Evolutionary conservation across 2,329 filamentous ascomycete species (phyloP), one percentile per base, ranked within the genome.

Genomic region (Zymoseptoria pseudotritici): DNA sequence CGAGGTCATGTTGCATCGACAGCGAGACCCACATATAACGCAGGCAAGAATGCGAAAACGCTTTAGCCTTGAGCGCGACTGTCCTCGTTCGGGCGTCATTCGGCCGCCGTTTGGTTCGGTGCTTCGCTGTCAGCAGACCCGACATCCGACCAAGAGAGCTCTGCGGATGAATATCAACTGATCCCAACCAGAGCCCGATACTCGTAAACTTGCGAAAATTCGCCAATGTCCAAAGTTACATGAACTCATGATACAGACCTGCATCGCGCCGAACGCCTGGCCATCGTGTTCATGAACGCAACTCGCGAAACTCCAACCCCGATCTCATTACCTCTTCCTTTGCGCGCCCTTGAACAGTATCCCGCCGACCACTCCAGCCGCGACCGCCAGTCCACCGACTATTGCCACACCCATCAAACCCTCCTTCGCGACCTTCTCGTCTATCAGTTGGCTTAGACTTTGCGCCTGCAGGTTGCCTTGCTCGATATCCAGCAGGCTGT

Each of bases 371-470:
- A 97, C 86, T n/a, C 93, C 94, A 2, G 92, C 94, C 2, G 90
- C 93, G 63, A 97, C 87, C 57, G 93, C 92, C 58, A 97, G 84
- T 31, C 94, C 93, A 63, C 93, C 93, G 51, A 97, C 85, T 73
- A 99, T 97, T 51, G 94, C 94, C 59, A 96, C 91, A 52, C 94
- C 94, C 79, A 97, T 83, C 63, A 99, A 76, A 0, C 94, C 94
- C 77, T 99, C 94, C 79, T 88, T 95, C 58, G 91, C 89, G 62
- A 99, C 94, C 79, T 92, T 95, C 72, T 97, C 93, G 75, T 99
- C 93, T 70, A 99, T 96, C 73, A 97, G 79, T 53, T 86, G 83
- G 70, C 89, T 86, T 75, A 99, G 78, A 76, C 95, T 96, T 58
- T 86, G 82, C 24, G 93, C 91, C 77, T 99, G 94, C 71, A 97